Percentiles rank a stretch among this genome's conserved stretches.
phyloP scores from a whole-genome alignment of 768 basidiomycete species.

The Mycena rebaudengoi region DNA sequence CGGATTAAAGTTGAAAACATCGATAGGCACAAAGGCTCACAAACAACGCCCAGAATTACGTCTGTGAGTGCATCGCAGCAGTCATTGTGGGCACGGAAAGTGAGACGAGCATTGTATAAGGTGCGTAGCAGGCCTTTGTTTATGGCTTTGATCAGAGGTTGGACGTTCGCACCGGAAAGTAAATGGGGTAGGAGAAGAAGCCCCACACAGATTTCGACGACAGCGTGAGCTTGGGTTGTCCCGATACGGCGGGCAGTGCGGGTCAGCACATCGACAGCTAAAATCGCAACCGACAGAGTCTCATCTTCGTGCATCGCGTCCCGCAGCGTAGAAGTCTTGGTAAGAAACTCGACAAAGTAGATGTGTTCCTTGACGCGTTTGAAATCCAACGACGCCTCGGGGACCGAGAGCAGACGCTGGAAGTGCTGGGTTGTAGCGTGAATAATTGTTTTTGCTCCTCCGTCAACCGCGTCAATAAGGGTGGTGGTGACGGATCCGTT shows the following conservation, averaged over 20 bases:
- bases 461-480: constrained; percentile 7
- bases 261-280: constrained; percentile 4
- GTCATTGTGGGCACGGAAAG: neutral
- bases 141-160: constrained; percentile 16
- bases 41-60: neutral
- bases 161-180: constrained; percentile 13
- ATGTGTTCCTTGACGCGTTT: neutral
- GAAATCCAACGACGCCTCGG: neutral
- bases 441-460: constrained; percentile 14
- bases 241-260: too few relatives aligned
- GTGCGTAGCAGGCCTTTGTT: constrained; percentile 18
- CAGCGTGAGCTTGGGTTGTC: neutral
- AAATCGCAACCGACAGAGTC: constrained; percentile 1
- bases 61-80: constrained; percentile 11
- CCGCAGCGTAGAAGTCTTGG: neutral
- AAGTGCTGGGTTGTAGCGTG: constrained; percentile 9
- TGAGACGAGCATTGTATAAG: constrained; percentile 16
- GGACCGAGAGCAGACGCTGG: constrained; percentile 4
- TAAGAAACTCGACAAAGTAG: constrained; percentile 6
- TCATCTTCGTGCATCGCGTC: constrained; percentile 18
- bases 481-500: constrained; percentile 10
- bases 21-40: neutral
- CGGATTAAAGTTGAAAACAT: neutral
- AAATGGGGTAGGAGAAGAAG: constrained; percentile 9
- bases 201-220: neutral